A percentile compares a stretch with the other conserved stretches of the same genome.
Evolutionary conservation across 352 stramenopile species (phyloP).

Genomic region (Phytophthora litchii): DNA sequence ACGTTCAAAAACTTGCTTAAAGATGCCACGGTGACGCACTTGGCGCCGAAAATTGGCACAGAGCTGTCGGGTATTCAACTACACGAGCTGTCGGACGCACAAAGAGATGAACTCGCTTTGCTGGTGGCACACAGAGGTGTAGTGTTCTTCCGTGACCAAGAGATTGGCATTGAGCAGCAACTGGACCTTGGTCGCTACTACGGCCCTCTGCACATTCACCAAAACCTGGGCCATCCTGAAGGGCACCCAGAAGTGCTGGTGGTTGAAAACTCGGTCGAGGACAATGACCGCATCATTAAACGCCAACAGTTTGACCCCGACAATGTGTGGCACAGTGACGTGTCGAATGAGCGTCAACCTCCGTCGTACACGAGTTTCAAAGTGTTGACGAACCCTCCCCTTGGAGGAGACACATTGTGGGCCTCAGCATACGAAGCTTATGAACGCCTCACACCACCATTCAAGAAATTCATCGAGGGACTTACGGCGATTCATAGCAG

Average conservation of each 20-base stretch:
- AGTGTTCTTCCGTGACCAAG: slow-evolving; percentile 24
- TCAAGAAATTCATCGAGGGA: slow-evolving; percentile 45
- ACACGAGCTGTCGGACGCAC: slow-evolving; percentile 14
- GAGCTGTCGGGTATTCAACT: slow-evolving; percentile 19
- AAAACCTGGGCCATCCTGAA: slow-evolving; percentile 24
- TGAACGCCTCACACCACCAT: slow-evolving; percentile 41
- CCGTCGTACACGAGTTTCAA: slow-evolving; percentile 32
- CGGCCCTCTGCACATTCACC: slow-evolving; percentile 21
- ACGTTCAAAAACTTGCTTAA: slow-evolving; percentile 28
- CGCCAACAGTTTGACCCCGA: slow-evolving; percentile 30
- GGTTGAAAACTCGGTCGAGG: slow-evolving; percentile 18
- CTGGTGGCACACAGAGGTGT: slow-evolving; percentile 17
- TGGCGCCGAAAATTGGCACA: slow-evolving; percentile 23
- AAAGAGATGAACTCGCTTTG: slow-evolving; percentile 16
- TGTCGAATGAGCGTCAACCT: slow-evolving; percentile 43
- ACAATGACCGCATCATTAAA: slow-evolving; percentile 23
- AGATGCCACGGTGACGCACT: slow-evolving; percentile 21
- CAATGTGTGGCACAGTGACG: slow-evolving; percentile 48
- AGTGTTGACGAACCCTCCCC: slow-evolving; percentile 36
- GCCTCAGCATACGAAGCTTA: slow-evolving; percentile 51
- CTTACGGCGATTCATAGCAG: slow-evolving; percentile 54
- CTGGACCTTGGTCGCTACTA: slow-evolving; percentile 19
- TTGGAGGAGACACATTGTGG: slow-evolving; percentile 52
- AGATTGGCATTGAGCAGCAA: slow-evolving; percentile 22
- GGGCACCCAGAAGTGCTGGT: slow-evolving; percentile 23